These are phyloP conservation scores for Xylaria intraflava DNA, from an alignment of 495 filamentous ascomycete species.

Conservation along the genomic window DNA sequence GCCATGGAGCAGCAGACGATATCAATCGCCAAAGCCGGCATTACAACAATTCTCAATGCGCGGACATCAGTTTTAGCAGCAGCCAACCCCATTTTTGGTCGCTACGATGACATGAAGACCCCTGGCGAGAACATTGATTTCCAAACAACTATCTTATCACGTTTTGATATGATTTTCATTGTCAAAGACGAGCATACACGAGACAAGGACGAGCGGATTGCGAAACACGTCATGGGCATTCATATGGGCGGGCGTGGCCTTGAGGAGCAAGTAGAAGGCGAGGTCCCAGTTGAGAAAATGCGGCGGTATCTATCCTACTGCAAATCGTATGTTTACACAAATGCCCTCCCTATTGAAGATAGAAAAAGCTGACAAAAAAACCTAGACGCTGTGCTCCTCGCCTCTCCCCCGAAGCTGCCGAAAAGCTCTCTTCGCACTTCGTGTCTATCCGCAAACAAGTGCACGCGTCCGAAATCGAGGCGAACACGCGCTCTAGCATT, in stretches of 20 bases:
- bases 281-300: constrained; percentile 94
- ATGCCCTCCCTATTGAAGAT: not conserved
- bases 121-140: constrained; percentile 99
- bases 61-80: constrained; percentile 92
- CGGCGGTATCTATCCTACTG: constrained; percentile 97
- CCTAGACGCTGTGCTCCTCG: constrained; percentile 82
- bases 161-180: constrained; percentile 99
- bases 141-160: constrained; percentile 95
- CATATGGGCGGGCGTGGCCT: constrained; percentile 87
- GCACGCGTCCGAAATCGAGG: constrained; percentile 78
- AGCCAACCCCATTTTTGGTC: constrained; percentile 94
- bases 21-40: constrained; percentile 97
- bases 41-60: constrained; percentile 97
- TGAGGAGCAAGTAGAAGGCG: constrained; percentile 76
- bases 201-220: constrained; percentile 84
- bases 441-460: constrained; percentile 94
- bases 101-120: constrained; percentile 96
- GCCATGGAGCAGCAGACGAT: constrained; percentile 99
- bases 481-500: constrained; percentile 82
- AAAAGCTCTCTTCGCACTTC: constrained; percentile 96
- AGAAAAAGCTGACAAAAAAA: constrained; percentile 30
- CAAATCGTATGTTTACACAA: constrained; percentile 61
- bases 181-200: constrained; percentile 93
- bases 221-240: constrained; percentile 94
- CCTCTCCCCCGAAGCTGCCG: constrained; percentile 84